Conservation (phyloP, 345 rosid species). For the Stellera chamaejasme region DNA sequence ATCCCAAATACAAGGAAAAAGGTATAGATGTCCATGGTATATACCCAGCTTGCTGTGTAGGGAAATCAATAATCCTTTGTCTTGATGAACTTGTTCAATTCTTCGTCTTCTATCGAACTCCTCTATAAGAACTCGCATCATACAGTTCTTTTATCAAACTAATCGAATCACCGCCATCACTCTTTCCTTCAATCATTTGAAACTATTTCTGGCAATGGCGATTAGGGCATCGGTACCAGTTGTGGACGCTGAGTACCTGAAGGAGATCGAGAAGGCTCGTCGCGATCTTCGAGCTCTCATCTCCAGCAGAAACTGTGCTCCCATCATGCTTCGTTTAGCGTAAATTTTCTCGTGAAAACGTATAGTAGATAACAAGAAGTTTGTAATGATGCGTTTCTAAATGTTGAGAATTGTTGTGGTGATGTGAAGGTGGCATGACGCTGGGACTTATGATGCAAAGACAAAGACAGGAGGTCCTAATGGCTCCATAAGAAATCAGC, state of each 20-base stretch:
- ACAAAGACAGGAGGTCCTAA: slow-evolving; percentile 84
- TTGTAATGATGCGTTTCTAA: not conserved
- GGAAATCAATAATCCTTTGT: no score
- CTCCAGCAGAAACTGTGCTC: slow-evolving; percentile 55
- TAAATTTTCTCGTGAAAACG: slow-evolving; percentile 15
- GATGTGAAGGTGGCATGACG: slow-evolving; percentile 69
- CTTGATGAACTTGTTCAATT: no score
- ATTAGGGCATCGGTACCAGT: slow-evolving; percentile 23
- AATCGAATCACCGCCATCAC: no score
- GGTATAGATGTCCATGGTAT: no score
- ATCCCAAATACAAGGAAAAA: no score
- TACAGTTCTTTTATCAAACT: no score
- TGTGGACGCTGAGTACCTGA: slow-evolving; percentile 45
- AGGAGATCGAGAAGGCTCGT: slow-evolving; percentile 66
- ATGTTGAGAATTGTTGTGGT: not conserved
- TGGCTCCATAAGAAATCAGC: slow-evolving; percentile 61
- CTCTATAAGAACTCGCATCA: no score
- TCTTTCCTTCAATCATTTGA: no score
- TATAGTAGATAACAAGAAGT: not conserved
- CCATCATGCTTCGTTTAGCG: slow-evolving; percentile 93
- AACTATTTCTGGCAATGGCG: not conserved
- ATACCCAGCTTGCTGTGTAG: no score
- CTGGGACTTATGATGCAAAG: slow-evolving; percentile 80
- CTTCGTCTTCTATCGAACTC: no score
- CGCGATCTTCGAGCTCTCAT: slow-evolving; percentile 76